Evolutionary conservation across 176 grass and related monocot species (phyloP).

Genomic region (Oryza officinalis): DNA sequence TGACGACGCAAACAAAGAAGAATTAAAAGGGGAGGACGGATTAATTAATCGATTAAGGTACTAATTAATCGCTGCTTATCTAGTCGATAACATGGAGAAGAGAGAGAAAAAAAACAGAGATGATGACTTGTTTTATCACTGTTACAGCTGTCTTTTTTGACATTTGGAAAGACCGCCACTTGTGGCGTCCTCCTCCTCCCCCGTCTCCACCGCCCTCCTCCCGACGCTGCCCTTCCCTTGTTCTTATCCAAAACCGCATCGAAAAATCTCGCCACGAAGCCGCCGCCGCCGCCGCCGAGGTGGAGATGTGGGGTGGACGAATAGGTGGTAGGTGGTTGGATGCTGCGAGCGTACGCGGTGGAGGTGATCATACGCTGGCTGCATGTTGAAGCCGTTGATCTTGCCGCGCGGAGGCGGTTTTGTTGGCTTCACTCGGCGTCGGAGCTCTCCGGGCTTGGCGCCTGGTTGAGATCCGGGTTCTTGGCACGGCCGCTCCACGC

Average conservation of each 20-base stretch:
- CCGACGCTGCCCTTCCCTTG: constrained; percentile 6
- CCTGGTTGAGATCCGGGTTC: constrained; percentile 88
- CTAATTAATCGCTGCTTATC: constrained; percentile 58
- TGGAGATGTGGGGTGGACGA: not conserved
- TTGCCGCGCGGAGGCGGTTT: not conserved
- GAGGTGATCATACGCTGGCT: constrained; percentile 22
- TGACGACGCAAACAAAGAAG: not conserved
- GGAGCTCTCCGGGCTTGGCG: constrained; percentile 70
- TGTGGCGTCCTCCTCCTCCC: constrained; percentile 36
- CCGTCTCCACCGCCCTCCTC: constrained; percentile 19
- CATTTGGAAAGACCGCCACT: constrained; percentile 65
- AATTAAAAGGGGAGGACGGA: not conserved
- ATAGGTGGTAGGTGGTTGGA: not conserved
- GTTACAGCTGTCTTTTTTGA: constrained; percentile 62
- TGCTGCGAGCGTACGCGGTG: not conserved
- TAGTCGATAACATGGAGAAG: constrained; percentile 31
- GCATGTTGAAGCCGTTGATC: not conserved
- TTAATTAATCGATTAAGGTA: constrained; percentile 20
- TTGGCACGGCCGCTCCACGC: constrained; percentile 52
- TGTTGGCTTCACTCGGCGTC: constrained; percentile 59
- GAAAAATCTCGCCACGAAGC: constrained; percentile 25
- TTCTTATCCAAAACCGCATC: constrained; percentile 59
- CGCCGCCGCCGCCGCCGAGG: not conserved
- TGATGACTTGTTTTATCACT: constrained; percentile 52
- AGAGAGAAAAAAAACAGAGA: not conserved